phyloP scores from a whole-genome alignment of 768 basidiomycete species.

The Pluteus cervinus region DNA sequence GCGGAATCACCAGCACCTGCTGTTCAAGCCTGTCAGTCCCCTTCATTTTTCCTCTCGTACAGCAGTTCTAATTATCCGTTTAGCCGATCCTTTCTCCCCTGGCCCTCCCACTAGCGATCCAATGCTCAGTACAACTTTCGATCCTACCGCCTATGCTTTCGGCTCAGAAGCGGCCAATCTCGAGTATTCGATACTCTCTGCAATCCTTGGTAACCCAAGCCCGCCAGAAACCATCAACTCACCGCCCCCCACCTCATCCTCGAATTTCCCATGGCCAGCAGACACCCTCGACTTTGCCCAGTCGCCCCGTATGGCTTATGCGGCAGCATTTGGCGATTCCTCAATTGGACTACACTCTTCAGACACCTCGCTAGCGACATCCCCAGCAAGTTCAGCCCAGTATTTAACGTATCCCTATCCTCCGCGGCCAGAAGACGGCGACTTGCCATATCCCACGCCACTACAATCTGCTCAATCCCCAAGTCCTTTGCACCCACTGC shows the following conservation, averaged over 20 bases:
- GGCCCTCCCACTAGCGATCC: slow-evolving; percentile 53
- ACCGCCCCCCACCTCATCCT: slow-evolving; percentile 32
- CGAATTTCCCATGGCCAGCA: slow-evolving; percentile 39
- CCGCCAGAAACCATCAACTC: slow-evolving; percentile 38
- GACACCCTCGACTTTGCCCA: slow-evolving; percentile 33
- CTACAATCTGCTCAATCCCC: slow-evolving; percentile 21
- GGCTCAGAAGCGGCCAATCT: slow-evolving; percentile 89
- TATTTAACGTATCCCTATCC: slow-evolving; percentile 45
- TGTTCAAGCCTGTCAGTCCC: slow-evolving; percentile 27
- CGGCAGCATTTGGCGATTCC: slow-evolving; percentile 29
- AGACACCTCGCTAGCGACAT: slow-evolving; percentile 24
- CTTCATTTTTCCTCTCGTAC: slow-evolving; percentile 9
- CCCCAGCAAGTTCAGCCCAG: slow-evolving; percentile 29
- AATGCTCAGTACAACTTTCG: slow-evolving; percentile 55
- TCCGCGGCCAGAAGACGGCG: slow-evolving; percentile 31
- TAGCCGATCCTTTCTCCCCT: slow-evolving; percentile 24
- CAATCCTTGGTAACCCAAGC: slow-evolving; percentile 80
- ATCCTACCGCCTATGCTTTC: slow-evolving; percentile 61
- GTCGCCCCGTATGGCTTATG: slow-evolving; percentile 26
- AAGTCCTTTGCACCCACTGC: slow-evolving; percentile 36
- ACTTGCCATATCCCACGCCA: slow-evolving; percentile 32
- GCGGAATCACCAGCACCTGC: slow-evolving; percentile 24
- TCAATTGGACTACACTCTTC: slow-evolving; percentile 28
- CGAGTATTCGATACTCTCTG: slow-evolving; percentile 92
- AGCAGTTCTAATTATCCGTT: slow-evolving; percentile 4